These are phyloP conservation scores for Corylus americana DNA, from an alignment of 306 rosid genomes.

Conservation along the genomic window DNA sequence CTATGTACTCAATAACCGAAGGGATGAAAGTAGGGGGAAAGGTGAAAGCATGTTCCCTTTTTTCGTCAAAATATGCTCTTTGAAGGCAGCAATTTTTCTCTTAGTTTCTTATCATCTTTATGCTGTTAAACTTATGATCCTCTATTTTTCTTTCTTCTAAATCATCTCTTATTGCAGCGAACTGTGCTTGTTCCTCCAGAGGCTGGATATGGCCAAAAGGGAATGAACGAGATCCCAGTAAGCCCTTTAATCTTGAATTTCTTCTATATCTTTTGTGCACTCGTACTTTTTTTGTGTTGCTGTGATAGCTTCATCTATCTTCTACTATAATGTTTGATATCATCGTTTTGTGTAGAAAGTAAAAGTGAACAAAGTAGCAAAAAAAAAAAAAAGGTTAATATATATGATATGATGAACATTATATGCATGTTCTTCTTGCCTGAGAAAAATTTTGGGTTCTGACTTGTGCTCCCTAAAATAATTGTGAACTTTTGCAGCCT, in stretches of 20 bases:
- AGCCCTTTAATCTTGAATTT: conserved; percentile 14
- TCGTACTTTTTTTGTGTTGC: background rate
- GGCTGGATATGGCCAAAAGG: conserved; percentile 74
- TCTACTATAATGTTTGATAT: background rate
- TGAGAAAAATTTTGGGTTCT: conserved; percentile 6
- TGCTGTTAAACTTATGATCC: conserved; percentile 1
- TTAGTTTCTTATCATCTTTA: background rate
- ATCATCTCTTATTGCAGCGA: conserved; percentile 53
- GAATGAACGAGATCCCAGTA: conserved; percentile 94
- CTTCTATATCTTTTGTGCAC: background rate
- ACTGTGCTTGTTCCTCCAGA: conserved; percentile 88
- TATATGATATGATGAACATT: background rate
- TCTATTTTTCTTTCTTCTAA: background rate
- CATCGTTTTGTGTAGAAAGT: background rate
- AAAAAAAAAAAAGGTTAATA: too few species aligned
- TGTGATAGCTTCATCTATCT: background rate
- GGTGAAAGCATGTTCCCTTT: conserved; percentile 37
- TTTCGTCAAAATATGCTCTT: background rate
- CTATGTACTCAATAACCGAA: conserved; percentile 70
- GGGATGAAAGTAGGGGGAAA: conserved; percentile 96
- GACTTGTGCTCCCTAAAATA: conserved; percentile 23
- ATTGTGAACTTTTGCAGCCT: conserved; percentile 65
- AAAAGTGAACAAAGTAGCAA: background rate
- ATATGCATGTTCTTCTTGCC: background rate
- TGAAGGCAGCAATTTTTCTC: conserved; percentile 10